Evolutionary conservation across 2,329 filamentous ascomycete genomes (phyloP), one percentile per base, ranked within the genome.

Genomic region (Xylaria digitata): DNA sequence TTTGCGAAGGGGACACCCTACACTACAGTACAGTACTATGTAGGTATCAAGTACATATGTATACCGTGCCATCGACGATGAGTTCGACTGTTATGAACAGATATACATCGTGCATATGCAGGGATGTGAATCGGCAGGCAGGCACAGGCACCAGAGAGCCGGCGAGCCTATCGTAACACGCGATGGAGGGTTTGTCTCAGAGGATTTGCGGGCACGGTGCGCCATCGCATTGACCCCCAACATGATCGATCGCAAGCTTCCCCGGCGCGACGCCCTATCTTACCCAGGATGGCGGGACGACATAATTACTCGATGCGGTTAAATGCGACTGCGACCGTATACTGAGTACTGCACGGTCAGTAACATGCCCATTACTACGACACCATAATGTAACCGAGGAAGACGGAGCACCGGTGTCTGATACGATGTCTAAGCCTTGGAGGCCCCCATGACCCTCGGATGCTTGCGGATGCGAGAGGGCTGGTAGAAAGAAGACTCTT

Each of bases 41-140:
- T 15, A 40, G 13, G 37, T 43, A 30, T 43, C 15, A 43, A 30
- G 3, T 30, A n/a, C 6, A 30, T 19, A 62, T 30, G 43, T 43
- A 62, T 21, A 43, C 60, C 50, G 34, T 43, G 43, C 34, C 60
- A 40, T 46, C 53, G 34, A 43, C 34, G 4, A 62, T 43, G 34
- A 2, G 30, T 15, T 37, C 40, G 40, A 45, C 26, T 49, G 53
- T 40, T 21, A 49, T 34, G 34, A 58, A 21, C 30, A 37, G 46
- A 54, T 34, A 45, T 56, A 19, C 40, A 59, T 64, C 55, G 32
- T 67, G 65, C 65, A 64, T 58, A 61, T 67, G 61, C 65, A 65
- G 65, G 61, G 65, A 65, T 58, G 43, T 37, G 21, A 43, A 55
- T 55, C 61, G 55, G 61, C 61, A 67, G 60, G 57, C 46, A 66